A percentile compares a stretch with the other conserved stretches of the same genome.
Conservation (phyloP, 805 yeast genomes). For the Candida palmyrensis region DNA sequence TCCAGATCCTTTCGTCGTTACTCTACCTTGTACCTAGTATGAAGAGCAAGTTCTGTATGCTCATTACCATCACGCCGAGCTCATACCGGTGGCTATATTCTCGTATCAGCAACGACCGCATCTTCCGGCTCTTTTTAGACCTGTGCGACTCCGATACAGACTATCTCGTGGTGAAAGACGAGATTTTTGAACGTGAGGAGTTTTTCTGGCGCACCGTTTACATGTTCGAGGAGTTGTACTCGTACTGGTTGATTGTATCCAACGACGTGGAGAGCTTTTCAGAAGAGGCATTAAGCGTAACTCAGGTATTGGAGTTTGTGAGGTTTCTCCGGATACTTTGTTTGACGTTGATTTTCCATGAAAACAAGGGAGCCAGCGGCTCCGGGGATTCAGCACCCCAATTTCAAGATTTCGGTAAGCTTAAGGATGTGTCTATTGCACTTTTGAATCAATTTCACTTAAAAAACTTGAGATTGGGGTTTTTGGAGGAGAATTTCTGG, state of each 20-base stretch:
- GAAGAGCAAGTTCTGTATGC: conserved; percentile 36
- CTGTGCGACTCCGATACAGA: background rate
- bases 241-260: conserved; percentile 62
- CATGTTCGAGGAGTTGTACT: conserved; percentile 55
- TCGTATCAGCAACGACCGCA: background rate
- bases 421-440: conserved; percentile 37
- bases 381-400: too few species aligned
- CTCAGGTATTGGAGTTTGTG: conserved; percentile 37
- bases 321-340: conserved; percentile 47
- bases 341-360: conserved; percentile 43
- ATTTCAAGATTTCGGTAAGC: conserved; percentile 8
- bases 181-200: conserved; percentile 24
- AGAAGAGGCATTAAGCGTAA: conserved; percentile 34
- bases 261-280: conserved; percentile 57
- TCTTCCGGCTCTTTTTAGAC: background rate
- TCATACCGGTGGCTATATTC: conserved; percentile 27
- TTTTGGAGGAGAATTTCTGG: conserved; percentile 56
- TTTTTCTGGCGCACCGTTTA: conserved; percentile 35
- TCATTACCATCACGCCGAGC: conserved; percentile 36
- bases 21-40: conserved; percentile 32
- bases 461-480: conserved; percentile 57
- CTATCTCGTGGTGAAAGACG: background rate
- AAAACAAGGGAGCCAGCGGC: too few species aligned
- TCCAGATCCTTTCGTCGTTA: conserved; percentile 15
- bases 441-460: conserved; percentile 60